These are phyloP conservation scores for Saccharum spontaneum DNA, from an alignment of 176 grass and related monocot genomes.

Conservation along the genomic window DNA sequence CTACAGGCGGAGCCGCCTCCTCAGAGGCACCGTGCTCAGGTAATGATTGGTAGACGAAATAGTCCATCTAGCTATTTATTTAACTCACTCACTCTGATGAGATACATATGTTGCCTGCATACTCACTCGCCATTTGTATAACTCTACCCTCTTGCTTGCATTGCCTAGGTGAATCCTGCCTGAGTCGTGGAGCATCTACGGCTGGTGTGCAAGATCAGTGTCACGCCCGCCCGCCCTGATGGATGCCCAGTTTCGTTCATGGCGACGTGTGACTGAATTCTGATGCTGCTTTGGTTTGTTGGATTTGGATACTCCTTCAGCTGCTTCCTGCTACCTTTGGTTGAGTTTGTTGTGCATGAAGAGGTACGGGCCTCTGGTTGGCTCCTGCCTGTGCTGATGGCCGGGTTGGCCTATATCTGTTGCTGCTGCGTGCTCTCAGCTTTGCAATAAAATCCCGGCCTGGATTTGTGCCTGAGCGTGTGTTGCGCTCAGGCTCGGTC, in stretches of 20 bases:
- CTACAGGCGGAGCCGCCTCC: slow-evolving; percentile 7
- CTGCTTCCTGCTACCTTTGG: not conserved
- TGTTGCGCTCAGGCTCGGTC: not conserved
- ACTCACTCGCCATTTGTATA: not conserved
- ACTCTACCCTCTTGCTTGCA: not conserved
- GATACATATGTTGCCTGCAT: no score
- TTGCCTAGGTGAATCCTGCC: slow-evolving; percentile 19
- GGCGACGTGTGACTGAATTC: not conserved
- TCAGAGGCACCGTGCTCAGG: slow-evolving; percentile 26
- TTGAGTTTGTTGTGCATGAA: not conserved
- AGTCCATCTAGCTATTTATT: no score
- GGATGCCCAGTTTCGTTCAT: not conserved
- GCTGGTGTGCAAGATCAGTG: not conserved
- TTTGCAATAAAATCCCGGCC: not conserved
- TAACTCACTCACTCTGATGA: not conserved
- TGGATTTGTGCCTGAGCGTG: no score
- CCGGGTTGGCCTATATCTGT: not conserved
- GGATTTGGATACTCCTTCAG: not conserved
- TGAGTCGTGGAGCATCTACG: not conserved
- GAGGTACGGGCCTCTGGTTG: not conserved
- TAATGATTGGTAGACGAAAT: not conserved
- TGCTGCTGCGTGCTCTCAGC: not conserved
- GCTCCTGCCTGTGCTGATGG: not conserved
- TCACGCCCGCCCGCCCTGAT: not conserved
- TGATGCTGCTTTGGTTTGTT: not conserved